Conservation (phyloP, 176 grass and related monocot genomes). For the Alopecurus myosuroides region DNA sequence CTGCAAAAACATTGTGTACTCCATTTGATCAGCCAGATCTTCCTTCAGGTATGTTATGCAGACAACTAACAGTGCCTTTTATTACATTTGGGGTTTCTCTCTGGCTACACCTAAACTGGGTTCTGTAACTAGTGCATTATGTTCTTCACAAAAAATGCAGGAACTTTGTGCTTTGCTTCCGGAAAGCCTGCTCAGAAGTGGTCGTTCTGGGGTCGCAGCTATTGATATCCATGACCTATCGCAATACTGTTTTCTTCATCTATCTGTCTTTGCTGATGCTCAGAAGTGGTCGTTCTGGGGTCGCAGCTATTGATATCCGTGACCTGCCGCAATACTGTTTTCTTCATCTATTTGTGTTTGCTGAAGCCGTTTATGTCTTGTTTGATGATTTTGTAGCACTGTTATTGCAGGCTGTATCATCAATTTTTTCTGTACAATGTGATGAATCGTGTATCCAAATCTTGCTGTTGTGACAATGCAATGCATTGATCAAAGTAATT, state of each 20-base stretch:
- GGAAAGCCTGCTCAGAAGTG: slow-evolving; percentile 88
- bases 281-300: slow-evolving; percentile 94
- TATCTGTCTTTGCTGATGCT: slow-evolving; percentile 6
- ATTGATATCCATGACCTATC: slow-evolving; percentile 20
- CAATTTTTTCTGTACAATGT: not conserved
- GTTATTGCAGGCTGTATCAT: not conserved
- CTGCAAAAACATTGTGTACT: slow-evolving; percentile 62
- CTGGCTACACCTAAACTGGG: not conserved
- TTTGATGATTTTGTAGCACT: not conserved
- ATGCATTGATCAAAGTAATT: not conserved
- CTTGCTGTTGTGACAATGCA: not conserved
- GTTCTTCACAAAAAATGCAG: slow-evolving; percentile 27
- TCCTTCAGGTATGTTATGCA: slow-evolving; percentile 43
- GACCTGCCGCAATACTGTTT: not conserved
- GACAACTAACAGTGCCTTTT: not conserved
- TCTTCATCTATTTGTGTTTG: not conserved
- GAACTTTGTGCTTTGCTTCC: slow-evolving; percentile 87
- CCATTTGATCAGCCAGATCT: slow-evolving; percentile 72
- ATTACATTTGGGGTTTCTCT: not conserved
- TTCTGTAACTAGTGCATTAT: not conserved
- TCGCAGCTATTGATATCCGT: slow-evolving; percentile 58
- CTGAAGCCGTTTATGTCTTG: not conserved
- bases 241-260: not conserved
- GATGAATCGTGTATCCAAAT: not conserved
- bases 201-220: slow-evolving; percentile 89